A percentile compares a stretch with the other conserved stretches of the same genome.
Conservation (phyloP, 139 green algal genomes). For the Chlorella sp. region DNA sequence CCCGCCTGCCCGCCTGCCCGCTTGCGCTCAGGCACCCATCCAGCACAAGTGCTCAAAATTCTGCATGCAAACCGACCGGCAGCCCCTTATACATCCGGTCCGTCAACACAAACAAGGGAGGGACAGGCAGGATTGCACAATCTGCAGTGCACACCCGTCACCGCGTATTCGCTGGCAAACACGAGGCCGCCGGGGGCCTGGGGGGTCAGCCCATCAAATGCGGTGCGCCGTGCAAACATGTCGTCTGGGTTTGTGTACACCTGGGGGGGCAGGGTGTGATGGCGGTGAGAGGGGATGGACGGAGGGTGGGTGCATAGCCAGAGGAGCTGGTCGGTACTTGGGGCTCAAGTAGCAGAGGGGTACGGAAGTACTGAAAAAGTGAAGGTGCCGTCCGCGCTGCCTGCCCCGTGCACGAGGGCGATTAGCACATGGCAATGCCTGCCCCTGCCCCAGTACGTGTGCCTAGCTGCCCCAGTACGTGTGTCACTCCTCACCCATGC, state of each 20-base stretch:
- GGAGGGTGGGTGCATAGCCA: background rate
- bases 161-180: conserved; percentile 48
- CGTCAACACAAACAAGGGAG: background rate
- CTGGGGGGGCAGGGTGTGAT: conserved; percentile 6
- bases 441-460: too few species aligned
- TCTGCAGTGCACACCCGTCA: background rate
- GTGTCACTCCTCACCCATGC: too few species aligned
- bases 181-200: conserved; percentile 2
- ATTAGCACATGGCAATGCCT: too few species aligned
- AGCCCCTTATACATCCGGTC: background rate
- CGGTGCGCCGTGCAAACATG: conserved; percentile 28
- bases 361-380: background rate
- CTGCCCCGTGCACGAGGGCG: too few species aligned
- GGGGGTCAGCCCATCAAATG: conserved; percentile 6
- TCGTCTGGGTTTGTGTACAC: conserved; percentile 52
- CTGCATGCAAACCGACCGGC: too few species aligned
- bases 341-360: background rate
- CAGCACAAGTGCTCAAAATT: too few species aligned
- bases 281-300: too few species aligned
- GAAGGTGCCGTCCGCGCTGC: too few species aligned
- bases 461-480: too few species aligned
- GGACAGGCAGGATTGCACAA: background rate
- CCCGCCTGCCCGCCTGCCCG: too few species aligned
- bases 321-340: background rate
- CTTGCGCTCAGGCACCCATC: too few species aligned